Evolutionary conservation across 192 early-diverging fungal genomes (phyloP), one percentile per base, ranked within the genome.

Genomic region (Linnemannia hyalina): DNA sequence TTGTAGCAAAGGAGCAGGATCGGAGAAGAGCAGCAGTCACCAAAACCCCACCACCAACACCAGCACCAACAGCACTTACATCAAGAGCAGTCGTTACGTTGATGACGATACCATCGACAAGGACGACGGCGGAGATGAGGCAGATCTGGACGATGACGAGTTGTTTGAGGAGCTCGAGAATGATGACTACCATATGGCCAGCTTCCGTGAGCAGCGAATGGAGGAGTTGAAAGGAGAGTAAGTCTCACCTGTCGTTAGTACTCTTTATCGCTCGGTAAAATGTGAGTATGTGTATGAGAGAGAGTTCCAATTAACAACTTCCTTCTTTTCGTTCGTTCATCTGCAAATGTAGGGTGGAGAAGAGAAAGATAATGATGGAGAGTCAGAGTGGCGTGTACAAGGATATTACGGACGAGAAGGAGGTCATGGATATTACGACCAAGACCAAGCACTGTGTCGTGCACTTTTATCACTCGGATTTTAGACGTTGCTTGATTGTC

Each of bases 401-500:
- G 18, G 94, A 95, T 49, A 90, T 98, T 26, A 68, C 78, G 6
- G 92, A 90, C 10, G 98, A 99, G 82, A 98, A 97, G 86, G 95
- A 95, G 20, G 89, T 97, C 60, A 92, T 99, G 80, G 90, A 93
- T 52, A 92, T 96, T 44, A 94, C 96, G n/a, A 95, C 96, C 44
- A 85, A 87, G 47, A 91, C 93, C 22, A 93, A 93, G 40, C 91
- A 90, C n/a, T 90, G 93, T 23, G 95, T 98, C 0, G 91, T 94
- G 11, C 97, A 98, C 80, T 99, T 99, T 81, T 95, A 89, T 40
- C 98, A 99, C 80, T 93, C 95, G 68, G 96, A 99, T 78, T 99
- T 99, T 89, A 92, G 96, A 68, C 92, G 97, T 44, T 99, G 98
- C 85, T 93, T 96, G 81, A 96, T 98, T 54, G 94, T 99, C 82